Base-by-base conservation (phyloP, 164 flowering plant genomes). In the Chloranthus sessilifolius region DNA sequence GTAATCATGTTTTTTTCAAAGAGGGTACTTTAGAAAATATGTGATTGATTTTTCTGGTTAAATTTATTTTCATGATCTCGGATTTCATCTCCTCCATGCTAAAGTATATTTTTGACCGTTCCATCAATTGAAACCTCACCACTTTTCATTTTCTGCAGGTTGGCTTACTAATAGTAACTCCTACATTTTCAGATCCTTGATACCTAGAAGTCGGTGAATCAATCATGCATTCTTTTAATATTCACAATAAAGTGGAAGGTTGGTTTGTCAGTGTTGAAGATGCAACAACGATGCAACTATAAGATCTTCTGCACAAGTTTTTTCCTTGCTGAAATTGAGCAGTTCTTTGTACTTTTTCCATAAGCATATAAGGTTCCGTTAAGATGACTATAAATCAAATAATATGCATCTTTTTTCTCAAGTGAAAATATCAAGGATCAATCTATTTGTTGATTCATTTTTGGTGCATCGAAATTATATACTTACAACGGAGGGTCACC, bases 261-360 rank as follows among this genome's bases (percentile, higher is more conserved):
- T 97, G 99, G 12, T 94, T 75, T 72, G 99, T 97, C 16, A 94
- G 99, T 65, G 34, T 94, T 39, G 81, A 75, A 69, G 99, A 94
- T 56, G 99, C 87, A 16, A 76, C 90, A 25, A 82, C 95, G 0
- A 89, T 89, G 99, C 73, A 81, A 63, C 61, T 74, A 60, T 97
- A 94, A 71, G 99, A 94, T 63, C 99, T 89, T 71, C 95, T 84
- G 38, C 99, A 94, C 59, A 94, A 97, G 66, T 94, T 89, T 73
- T 94, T 94, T 70, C 95, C 89, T 36, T 78, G 97, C 22, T 97
- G 89, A 69, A 94, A 88, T 96, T 94, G 66, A 78, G 83, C 43
- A 31, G 14, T 30, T 26, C 50, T 57, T 17, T 20, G 9, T 22
- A 36, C 11, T 27, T 14, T 44, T 28, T 31, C n/a, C n/a, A n/a